Evolutionary conservation across 2,329 filamentous ascomycete species (phyloP).

Genomic region (Penicillium crustosum): DNA sequence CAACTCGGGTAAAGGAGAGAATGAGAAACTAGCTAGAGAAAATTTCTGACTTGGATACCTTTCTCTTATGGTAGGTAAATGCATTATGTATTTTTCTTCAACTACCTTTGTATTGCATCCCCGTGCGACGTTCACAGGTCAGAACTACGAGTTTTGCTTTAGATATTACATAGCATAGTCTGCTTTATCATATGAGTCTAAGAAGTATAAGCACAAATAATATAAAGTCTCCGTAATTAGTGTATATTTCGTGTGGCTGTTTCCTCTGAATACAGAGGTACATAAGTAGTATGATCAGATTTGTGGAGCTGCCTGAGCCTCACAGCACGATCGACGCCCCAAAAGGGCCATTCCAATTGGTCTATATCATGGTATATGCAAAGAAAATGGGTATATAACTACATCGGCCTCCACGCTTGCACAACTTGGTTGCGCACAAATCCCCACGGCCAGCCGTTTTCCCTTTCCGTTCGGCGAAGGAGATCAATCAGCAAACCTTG

Average conservation of each 20-base stretch:
- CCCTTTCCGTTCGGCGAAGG: slow-evolving; percentile 11
- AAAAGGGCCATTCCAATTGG: not conserved
- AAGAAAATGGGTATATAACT: slow-evolving; percentile 1
- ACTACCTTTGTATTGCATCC: too few species aligned
- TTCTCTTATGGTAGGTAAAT: too few species aligned
- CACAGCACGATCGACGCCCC: not conserved
- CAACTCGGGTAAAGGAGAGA: too few species aligned
- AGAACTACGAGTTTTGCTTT: too few species aligned
- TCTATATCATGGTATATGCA: not conserved
- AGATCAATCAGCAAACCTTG: slow-evolving; percentile 9
- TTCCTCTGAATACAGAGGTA: not conserved
- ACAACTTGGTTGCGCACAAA: slow-evolving; percentile 8
- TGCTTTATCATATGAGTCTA: not conserved
- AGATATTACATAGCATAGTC: not conserved
- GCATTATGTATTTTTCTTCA: too few species aligned
- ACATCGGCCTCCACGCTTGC: slow-evolving; percentile 7
- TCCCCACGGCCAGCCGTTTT: slow-evolving; percentile 13
- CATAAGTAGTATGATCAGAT: not conserved
- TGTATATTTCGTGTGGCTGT: not conserved
- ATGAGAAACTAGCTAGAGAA: too few species aligned
- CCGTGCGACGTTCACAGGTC: too few species aligned
- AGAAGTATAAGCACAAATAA: too few species aligned
- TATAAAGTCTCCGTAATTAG: not conserved
- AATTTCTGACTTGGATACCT: too few species aligned
- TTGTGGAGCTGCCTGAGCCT: not conserved